Base-by-base conservation (phyloP, 805 yeast genomes). In the Candida vaughaniae region DNA sequence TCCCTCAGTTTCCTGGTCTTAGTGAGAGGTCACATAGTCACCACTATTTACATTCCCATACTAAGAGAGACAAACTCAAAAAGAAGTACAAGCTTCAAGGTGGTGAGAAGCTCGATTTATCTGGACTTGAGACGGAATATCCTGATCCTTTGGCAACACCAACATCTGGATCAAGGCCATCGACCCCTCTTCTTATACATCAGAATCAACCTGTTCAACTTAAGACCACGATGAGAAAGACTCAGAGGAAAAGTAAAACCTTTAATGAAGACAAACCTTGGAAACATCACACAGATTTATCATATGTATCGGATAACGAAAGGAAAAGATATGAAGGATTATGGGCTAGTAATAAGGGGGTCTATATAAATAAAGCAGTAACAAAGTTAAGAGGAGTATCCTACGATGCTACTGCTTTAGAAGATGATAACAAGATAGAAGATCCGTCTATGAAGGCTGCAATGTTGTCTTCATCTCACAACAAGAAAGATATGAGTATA, bases 261-360 rank as follows among this genome's bases (percentile, higher is more conserved):
- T 89, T 90, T 58, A 83, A 90, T 54, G 95, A 84, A 51, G 86
- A 85, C 42, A 88, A 89, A 58, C 98, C 98, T 0, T 89, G 97
- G 96, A 89, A 90, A 51, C 80, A 82, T 51, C 97, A 88, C 59
- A 68, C 67, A 20, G 85, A 78, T 42, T 67, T 80, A 5, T 51
- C 45, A 55, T 67, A 46, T 56, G 65, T 73, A 23, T 69, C 75
- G 1, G 80, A 76, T 30, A 73, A 67, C 29, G 98, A 93, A 56
- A 72, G 86, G 41, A 89, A 89, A 55, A 63, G 98, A 25, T 93
- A 91, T 58, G 97, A 90, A 58, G 95, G 95, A 17, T 75, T 93
- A 11, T 93, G 96, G 96, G 95, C 84, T 0, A 80, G 95, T 22
- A 93, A 93, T 55, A 78, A 77, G 45, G 95, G 93, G 2, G 52